Conservation (phyloP, 228 moss, liverwort and hornwort genomes). For the Sphagnum magellanicum region DNA sequence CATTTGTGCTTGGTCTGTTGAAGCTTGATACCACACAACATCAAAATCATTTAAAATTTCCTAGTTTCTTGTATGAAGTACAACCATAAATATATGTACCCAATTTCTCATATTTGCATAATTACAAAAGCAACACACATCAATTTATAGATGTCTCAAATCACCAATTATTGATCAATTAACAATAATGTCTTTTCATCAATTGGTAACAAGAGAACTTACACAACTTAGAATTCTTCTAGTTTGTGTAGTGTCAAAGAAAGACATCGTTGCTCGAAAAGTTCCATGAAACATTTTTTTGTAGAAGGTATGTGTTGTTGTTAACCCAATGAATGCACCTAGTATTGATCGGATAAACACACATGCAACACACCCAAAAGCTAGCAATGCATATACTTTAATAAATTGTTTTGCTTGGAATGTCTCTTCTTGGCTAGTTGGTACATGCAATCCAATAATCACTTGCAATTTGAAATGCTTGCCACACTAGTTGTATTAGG, state of each 20-base stretch:
- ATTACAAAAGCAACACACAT: too few species aligned
- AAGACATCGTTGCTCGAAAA: slow-evolving; percentile 79
- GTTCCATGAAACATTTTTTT: slow-evolving; percentile 69
- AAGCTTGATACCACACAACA: slow-evolving; percentile 50
- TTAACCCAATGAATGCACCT: slow-evolving; percentile 34
- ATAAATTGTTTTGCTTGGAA: slow-evolving; percentile 30
- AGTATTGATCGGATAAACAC: slow-evolving; percentile 32
- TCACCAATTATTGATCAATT: too few species aligned
- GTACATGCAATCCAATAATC: slow-evolving; percentile 69
- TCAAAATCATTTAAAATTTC: too few species aligned
- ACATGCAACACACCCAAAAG: slow-evolving; percentile 20
- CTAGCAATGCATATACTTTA: slow-evolving; percentile 40
- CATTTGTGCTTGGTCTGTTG: slow-evolving; percentile 73
- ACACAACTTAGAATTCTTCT: slow-evolving; percentile 83
- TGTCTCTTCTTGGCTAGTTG: slow-evolving; percentile 8
- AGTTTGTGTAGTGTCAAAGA: slow-evolving; percentile 78
- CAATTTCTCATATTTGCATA: too few species aligned
- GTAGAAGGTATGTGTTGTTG: slow-evolving; percentile 65
- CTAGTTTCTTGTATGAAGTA: too few species aligned
- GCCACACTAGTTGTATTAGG: slow-evolving; percentile 33
- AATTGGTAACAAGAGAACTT: too few species aligned
- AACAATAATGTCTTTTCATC: too few species aligned
- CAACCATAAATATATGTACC: too few species aligned
- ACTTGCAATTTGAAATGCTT: slow-evolving; percentile 56
- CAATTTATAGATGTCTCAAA: too few species aligned